Conservation (phyloP, 106 monocot species). For the Iris macrosiphon region DNA sequence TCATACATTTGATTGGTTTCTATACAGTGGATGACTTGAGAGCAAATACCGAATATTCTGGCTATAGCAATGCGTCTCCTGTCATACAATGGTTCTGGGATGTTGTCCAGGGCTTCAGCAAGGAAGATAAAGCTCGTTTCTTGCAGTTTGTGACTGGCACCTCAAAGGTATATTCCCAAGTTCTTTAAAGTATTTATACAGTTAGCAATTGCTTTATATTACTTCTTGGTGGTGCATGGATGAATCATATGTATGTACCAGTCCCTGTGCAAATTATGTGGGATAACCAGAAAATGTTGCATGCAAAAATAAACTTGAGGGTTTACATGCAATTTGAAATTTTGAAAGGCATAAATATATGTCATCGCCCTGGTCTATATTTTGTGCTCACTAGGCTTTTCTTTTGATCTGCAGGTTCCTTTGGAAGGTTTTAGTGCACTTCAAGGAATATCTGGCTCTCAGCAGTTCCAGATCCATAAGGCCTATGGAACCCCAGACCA, state of each 20-base stretch:
- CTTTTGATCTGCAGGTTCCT: constrained; percentile 55
- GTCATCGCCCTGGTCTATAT: not conserved
- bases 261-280: too few relatives aligned
- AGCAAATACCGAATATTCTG: constrained; percentile 93
- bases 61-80: constrained; percentile 85
- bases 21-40: constrained; percentile 93
- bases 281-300: too few relatives aligned
- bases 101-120: constrained; percentile 88
- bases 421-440: constrained; percentile 96
- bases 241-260: too few relatives aligned
- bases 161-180: constrained; percentile 58
- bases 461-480: constrained; percentile 97
- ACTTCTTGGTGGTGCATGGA: too few relatives aligned
- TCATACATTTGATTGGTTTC: not conserved
- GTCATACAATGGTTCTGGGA: constrained; percentile 99
- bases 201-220: too few relatives aligned
- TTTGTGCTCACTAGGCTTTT: not conserved
- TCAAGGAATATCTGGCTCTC: constrained; percentile 94
- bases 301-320: too few relatives aligned
- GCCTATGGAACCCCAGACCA: constrained; percentile 86
- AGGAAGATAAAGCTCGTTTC: constrained; percentile 96
- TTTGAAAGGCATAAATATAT: too few relatives aligned
- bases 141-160: constrained; percentile 98
- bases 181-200: not conserved
- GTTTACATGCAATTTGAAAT: too few relatives aligned